Base-by-base conservation (phyloP, 106 monocot genomes). In the Dioscorea alata region DNA sequence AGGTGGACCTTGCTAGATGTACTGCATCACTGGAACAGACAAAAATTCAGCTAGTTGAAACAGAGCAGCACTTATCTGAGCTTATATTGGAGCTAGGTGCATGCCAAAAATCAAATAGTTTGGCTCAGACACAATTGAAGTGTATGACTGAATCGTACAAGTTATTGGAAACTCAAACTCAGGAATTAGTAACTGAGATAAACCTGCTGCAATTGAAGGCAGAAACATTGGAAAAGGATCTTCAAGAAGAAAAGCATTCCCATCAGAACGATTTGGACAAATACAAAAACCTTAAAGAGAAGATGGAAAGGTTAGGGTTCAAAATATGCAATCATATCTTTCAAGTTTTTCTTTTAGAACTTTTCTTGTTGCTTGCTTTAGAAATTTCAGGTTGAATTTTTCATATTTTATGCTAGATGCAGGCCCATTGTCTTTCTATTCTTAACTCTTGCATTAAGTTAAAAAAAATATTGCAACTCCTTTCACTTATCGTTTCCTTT, bases 141-240 rank as follows among this genome's bases (percentile, higher is more conserved):
- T 99, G 99, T 66, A 99, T 99, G 99, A 79, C 79, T 52, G 90
- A 99, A 74, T 93, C 92, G 22, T 99, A 99, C 72, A 87, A 90
- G 63, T 69, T 70, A 65, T 77, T 99, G 32, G 90, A 99, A 80
- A 74, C 82, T 53, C 84, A 65, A 2, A 72, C 73, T 34, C 49
- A 67, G 31, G 81, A 97, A 66, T 53, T 89, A 34, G 92, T 87
- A 73, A 59, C 61, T 60, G 90, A 99, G 79, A 71, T 85, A 65
- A 68, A 60, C 34, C 31, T 73, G n/a, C 63, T 99, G 50, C 75
- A 19, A 9, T 49, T 73, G 33, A 87, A 83, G 79, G 69, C 65
- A 9, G 85, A 93, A 66, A 34, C 50, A 13, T 73, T 93, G 18
- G 79, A 77, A 28, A 62, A 67, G 33, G 90, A 93, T 69, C 92